Percentiles rank a stretch among this genome's conserved stretches.
These are phyloP conservation scores for Curvularia sp. DNA, from an alignment of 2,329 filamentous ascomycete species.

Conservation along the genomic window DNA sequence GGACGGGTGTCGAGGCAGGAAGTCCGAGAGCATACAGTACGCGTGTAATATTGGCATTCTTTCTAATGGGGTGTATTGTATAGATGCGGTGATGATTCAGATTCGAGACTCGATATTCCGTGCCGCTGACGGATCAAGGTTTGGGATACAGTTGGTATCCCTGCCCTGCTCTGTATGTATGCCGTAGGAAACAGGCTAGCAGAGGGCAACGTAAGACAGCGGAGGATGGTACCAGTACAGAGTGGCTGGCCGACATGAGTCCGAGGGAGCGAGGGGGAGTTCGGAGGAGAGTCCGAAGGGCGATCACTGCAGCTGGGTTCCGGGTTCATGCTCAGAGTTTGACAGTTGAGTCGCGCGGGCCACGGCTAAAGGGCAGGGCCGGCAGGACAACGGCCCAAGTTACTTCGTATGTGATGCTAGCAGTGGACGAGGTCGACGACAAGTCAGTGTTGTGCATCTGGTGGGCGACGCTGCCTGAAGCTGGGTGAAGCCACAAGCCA, in stretches of 20 bases:
- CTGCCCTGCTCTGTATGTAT: not conserved
- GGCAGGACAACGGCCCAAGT: not conserved
- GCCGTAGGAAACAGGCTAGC: not conserved
- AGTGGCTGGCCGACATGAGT: conserved; percentile 4
- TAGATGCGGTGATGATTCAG: not conserved
- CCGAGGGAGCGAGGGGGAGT: conserved; percentile 3
- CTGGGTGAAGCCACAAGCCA: not conserved
- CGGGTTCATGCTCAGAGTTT: conserved; percentile 3
- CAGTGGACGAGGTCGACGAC: not conserved
- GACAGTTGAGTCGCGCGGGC: conserved; percentile 6
- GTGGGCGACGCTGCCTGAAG: not conserved
- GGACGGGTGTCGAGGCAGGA: not conserved
- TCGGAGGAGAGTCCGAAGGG: conserved; percentile 11
- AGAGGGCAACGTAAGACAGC: conserved; percentile 1
- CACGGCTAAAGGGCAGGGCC: not conserved
- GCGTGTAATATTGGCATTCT: not conserved
- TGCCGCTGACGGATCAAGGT: not conserved
- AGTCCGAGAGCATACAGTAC: not conserved
- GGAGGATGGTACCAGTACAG: not conserved
- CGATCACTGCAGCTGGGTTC: conserved; percentile 3
- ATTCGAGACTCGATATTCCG: not conserved
- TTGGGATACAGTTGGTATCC: not conserved
- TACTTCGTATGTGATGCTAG: not conserved
- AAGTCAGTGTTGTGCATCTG: too few relatives aligned
- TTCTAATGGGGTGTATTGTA: not conserved